Base-by-base conservation (phyloP, 2,329 filamentous ascomycete species). In the Arthrobotrys iridis region DNA sequence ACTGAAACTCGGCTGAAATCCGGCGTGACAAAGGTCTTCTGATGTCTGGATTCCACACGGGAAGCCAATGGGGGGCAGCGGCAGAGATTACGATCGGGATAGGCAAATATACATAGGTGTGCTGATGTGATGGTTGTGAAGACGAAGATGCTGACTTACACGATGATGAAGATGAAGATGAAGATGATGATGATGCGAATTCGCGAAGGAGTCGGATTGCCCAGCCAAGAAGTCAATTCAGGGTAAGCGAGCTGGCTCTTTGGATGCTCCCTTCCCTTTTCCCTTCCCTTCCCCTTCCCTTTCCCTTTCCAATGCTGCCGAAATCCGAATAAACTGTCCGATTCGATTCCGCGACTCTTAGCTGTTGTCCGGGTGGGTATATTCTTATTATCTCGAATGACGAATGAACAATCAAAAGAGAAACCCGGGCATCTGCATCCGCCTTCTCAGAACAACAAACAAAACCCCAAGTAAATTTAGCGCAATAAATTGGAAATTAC, bases 281-380 rank as follows among this genome's bases (percentile, higher is more conserved):
- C n/a, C n/a, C n/a, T n/a, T n/a, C n/a, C n/a, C n/a, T n/a, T n/a
- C n/a, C n/a, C n/a, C n/a, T n/a, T n/a, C n/a, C n/a, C n/a, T n/a
- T n/a, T n/a, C n/a, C n/a, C 50, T 35, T 33, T 30, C 18, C 6
- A 37, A n/a, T 22, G 50, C 50, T 55, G 50, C 50, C 50, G 50
- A 55, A 28, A 35, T 18, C 50, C 50, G 50, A 55, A 30, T 22
- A 55, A 55, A 55, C 48, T 55, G 48, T 55, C 48, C 48, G 48
- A 55, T 55, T 55, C 48, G 48, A 55, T 28, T 20, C 13, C 4
- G 28, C 10, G 46, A 40, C 30, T 13, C 0, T 24, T 18, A 18
- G 46, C 13, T 15, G 11, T 24, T 40, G 35, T 1, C n/a, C n/a
- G n/a, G n/a, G n/a, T n/a, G n/a, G n/a, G n/a, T n/a, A n/a, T n/a